Base-by-base conservation (phyloP, 768 basidiomycete species). In the Suillus decipiens region DNA sequence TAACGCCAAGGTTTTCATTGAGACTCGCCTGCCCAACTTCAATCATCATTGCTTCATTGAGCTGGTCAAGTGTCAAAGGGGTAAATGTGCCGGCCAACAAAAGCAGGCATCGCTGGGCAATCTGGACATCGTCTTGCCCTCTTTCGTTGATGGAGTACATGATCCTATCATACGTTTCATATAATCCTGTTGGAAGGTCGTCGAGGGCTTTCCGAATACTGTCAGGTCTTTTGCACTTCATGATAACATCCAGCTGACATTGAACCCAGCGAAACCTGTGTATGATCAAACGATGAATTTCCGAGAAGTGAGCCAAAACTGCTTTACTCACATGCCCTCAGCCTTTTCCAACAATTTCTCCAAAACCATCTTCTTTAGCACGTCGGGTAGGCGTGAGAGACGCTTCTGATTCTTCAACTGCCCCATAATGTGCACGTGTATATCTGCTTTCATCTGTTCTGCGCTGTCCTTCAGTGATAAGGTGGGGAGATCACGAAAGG, bases 111-210 rank as follows among this genome's bases (percentile, higher is more conserved):
- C 24, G 10, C 33, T n/a, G 31, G 17, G 59, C 34, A 14, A 60
- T 53, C 17, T 8, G 3, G 1, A 3, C 34, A 14, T 60, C 33
- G n/a, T 15, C 12, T 9, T 0, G 11, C 3, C 43, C 54, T 8
- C 19, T 33, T 4, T 34, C 37, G 28, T 70, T 61, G 0, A 72
- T 62, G 1, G 51, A 48, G 5, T 47, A 28, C 5, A 72, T 62
- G 22, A 70, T 72, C 8, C 71, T 64, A 19, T 67, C 56, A 15
- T 70, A 68, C 0, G 71, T 72, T 41, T 70, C 71, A 31, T 72
- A 65, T 5, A 71, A 28, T 24, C 70, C 67, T 45, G 51, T 1
- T 17, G 67, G 67, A 17, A 68, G 69, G 19, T 58, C 57, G 15
- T 62, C 9, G 2, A 68, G 63, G 3, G 50, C 61, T 5, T 1